Percentiles rank a stretch among this genome's conserved stretches.
Evolutionary conservation across 1,284 basidiomycete genomes (phyloP).

Genomic region (Ganoderma boninense): DNA sequence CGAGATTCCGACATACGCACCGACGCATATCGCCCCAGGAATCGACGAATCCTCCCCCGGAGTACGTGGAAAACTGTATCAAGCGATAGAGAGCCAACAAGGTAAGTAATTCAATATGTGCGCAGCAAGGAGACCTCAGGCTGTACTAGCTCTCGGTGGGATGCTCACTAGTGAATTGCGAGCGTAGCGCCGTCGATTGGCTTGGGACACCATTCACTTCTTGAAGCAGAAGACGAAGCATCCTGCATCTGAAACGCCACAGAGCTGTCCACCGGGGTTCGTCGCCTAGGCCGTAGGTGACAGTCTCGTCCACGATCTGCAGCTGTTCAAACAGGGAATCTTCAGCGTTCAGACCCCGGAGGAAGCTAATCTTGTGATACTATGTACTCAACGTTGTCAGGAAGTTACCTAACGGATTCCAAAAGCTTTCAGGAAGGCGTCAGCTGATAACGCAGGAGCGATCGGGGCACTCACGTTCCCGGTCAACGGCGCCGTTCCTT

Average conservation of each 20-base stretch:
- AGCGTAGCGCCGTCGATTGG: background rate
- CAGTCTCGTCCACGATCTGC: conserved; percentile 41
- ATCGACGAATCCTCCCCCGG: background rate
- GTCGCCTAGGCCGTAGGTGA: conserved; percentile 35
- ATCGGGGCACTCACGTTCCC: background rate
- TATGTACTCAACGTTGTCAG: conserved; percentile 26
- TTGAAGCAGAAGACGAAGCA: background rate
- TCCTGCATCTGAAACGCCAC: conserved; percentile 1
- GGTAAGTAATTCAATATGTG: background rate
- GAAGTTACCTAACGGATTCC: conserved; percentile 23
- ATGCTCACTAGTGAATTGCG: background rate
- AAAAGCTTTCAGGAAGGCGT: background rate
- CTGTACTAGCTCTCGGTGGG: background rate
- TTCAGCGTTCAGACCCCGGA: conserved; percentile 17
- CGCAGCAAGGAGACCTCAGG: background rate
- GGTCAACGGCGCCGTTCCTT: conserved; percentile 2
- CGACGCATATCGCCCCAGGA: background rate
- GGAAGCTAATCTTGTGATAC: conserved; percentile 11
- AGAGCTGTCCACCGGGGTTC: conserved; percentile 13
- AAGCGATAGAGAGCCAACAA: background rate
- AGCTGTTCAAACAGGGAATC: conserved; percentile 24
- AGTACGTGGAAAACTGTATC: background rate
- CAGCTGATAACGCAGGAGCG: background rate
- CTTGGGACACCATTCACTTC: background rate
- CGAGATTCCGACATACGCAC: background rate